phyloP scores from a whole-genome alignment of 1,284 basidiomycete genomes.

The Thelephora terrestris region DNA sequence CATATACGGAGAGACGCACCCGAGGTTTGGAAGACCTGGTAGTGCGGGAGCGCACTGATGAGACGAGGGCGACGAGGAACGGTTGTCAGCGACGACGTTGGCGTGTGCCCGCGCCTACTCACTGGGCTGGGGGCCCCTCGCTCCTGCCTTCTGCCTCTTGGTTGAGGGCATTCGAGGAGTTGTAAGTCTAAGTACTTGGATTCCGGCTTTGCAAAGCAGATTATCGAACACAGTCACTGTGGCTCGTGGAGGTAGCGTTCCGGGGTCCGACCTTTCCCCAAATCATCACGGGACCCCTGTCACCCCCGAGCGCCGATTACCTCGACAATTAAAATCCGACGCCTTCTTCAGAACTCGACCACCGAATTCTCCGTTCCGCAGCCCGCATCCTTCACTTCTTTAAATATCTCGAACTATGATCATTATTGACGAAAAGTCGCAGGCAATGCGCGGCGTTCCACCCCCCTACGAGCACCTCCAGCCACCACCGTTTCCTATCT shows the following conservation, averaged over 20 bases:
- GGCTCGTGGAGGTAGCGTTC: conserved; percentile 12
- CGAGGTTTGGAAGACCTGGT: conserved; percentile 35
- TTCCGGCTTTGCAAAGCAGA: neutral
- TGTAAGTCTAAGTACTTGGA: neutral
- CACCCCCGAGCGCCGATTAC: conserved; percentile 11
- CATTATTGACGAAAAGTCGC: conserved; percentile 40
- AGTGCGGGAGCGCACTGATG: conserved; percentile 51
- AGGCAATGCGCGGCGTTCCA: conserved; percentile 17
- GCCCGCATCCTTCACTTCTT: neutral
- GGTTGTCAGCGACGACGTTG: conserved; percentile 14
- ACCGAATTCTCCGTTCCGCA: neutral
- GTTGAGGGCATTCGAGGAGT: conserved; percentile 20
- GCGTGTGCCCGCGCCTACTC: conserved; percentile 13
- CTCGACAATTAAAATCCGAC: neutral
- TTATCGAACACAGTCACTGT: conserved; percentile 2
- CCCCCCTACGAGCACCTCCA: conserved; percentile 23
- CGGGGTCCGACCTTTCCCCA: conserved; percentile 11
- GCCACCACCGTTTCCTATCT: conserved; percentile 26
- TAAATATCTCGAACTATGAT: conserved; percentile 25
- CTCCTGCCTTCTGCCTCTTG: conserved; percentile 21
- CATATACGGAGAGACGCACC: conserved; percentile 15
- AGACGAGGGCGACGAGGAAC: conserved; percentile 10
- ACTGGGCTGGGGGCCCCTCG: conserved; percentile 22
- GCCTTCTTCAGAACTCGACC: neutral
- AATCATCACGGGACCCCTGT: conserved; percentile 16